Evolutionary conservation across 2,329 filamentous ascomycete species (phyloP), one percentile per base, ranked within the genome.

Genomic region (Laburnicola sp.): DNA sequence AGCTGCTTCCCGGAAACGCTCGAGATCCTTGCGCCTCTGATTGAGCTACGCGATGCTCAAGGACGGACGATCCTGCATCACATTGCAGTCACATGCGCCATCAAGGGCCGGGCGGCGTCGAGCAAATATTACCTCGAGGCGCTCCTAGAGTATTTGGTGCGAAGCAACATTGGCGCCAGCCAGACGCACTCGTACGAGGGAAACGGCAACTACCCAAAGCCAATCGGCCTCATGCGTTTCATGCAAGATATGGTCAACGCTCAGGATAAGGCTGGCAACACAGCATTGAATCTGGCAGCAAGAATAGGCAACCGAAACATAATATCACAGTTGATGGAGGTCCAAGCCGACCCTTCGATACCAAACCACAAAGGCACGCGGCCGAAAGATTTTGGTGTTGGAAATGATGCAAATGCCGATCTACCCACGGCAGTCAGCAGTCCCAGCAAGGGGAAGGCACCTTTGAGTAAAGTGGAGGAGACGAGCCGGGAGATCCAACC

Each of bases 111-210:
- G 42, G 92, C 90, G 51, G 86, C 90, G 36, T 93, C 94, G 22
- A 96, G 91, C 69, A 89, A 93, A 59, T 97, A 97, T 70, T 99
- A 99, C 65, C 83, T 99, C 2, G 94, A 99, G n/a, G 93, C 91
- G 26, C 80, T n/a, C n/a, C 80, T 99, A 0, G 93, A 97, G 68
- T 97, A 95, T 78, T 88, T 97, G 9, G 92, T 97, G 2, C 86
- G 92, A 31, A 91, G 95, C 70, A 74, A 71, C 46, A 73, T 69
- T 25, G 64, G 65, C 8, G 62, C 63, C 44, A 66, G 58, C 44
- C 69, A 72, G 38, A 48, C 66, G 9, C 62, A 60, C 11, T 65
- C 65, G 3, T 72, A 70, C 49, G 68, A 71, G 25, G 87, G 86
- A 50, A 80, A 79, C 4, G 79, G 82, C 23, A 83, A 69, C 54